These are phyloP conservation scores for Penicillium rolfsii DNA, from an alignment of 2,329 filamentous ascomycete species.

Conservation along the genomic window DNA sequence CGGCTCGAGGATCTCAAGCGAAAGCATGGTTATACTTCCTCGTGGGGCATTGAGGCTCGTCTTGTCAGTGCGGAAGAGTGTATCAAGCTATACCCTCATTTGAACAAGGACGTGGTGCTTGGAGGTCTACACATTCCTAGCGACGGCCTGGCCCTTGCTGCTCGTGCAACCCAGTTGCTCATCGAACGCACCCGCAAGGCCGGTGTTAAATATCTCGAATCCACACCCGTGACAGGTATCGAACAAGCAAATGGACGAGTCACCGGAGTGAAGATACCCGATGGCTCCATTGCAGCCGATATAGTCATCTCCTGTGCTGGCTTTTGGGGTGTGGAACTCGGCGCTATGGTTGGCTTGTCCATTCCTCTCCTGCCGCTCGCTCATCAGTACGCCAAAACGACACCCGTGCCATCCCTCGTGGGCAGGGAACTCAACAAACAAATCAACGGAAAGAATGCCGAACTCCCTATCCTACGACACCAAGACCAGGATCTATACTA, in stretches of 20 bases:
- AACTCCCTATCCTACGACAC: slow-evolving; percentile 62
- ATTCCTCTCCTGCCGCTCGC: slow-evolving; percentile 64
- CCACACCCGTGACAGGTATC: slow-evolving; percentile 62
- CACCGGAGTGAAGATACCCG: slow-evolving; percentile 59
- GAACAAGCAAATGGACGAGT: slow-evolving; percentile 54
- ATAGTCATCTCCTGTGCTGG: slow-evolving; percentile 66
- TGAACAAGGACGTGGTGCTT: slow-evolving; percentile 58
- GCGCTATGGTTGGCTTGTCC: slow-evolving; percentile 61
- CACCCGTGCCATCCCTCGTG: slow-evolving; percentile 51
- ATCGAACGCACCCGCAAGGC: slow-evolving; percentile 60
- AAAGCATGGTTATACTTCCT: slow-evolving; percentile 63
- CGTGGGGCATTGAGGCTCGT: slow-evolving; percentile 62
- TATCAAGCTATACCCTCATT: slow-evolving; percentile 56
- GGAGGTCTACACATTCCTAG: slow-evolving; percentile 64
- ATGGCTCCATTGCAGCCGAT: slow-evolving; percentile 58
- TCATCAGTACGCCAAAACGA: slow-evolving; percentile 68
- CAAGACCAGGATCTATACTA: slow-evolving; percentile 69
- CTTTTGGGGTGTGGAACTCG: slow-evolving; percentile 68
- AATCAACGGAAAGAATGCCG: slow-evolving; percentile 57
- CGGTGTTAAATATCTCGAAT: slow-evolving; percentile 62
- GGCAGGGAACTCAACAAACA: slow-evolving; percentile 45
- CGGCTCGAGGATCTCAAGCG: slow-evolving; percentile 65
- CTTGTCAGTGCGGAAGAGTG: slow-evolving; percentile 59
- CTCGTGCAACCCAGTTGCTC: slow-evolving; percentile 63
- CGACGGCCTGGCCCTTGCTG: slow-evolving; percentile 64